Evolutionary conservation across 148 eudicot genomes (phyloP).

Genomic region (Dysphania ambrosioides): DNA sequence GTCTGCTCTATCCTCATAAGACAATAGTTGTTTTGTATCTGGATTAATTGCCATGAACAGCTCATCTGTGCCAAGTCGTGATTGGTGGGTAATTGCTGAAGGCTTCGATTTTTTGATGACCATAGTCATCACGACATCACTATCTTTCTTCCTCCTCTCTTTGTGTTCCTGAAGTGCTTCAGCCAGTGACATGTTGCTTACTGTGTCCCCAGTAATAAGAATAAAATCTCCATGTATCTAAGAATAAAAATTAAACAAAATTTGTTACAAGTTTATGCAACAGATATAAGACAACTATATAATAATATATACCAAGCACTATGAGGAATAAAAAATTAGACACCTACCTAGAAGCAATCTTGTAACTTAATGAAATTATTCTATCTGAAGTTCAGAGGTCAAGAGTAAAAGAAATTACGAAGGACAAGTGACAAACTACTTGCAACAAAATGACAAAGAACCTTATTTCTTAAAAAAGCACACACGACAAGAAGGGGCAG

Average conservation of each 20-base stretch:
- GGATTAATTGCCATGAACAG: constrained; percentile 89
- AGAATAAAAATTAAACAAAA: constrained; percentile 20
- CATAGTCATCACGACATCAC: constrained; percentile 95
- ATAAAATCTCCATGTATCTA: constrained; percentile 91
- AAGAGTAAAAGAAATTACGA: neutral
- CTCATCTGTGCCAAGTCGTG: constrained; percentile 95
- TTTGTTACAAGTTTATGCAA: neutral
- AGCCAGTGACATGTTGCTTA: constrained; percentile 84
- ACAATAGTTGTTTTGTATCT: constrained; percentile 70
- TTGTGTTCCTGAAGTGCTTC: constrained; percentile 84
- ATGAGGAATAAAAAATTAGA: neutral
- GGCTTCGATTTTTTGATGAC: constrained; percentile 78
- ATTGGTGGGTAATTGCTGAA: constrained; percentile 62
- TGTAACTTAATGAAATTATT: neutral
- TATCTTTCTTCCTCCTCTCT: constrained; percentile 82
- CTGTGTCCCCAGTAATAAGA: constrained; percentile 85
- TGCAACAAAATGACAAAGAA: neutral
- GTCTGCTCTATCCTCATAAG: constrained; percentile 77
- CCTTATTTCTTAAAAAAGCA: neutral
- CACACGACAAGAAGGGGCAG: neutral
- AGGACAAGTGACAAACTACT: neutral
- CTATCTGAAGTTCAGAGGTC: neutral
- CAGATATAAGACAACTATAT: neutral
- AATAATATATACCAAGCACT: neutral
- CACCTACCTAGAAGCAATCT: neutral